These are phyloP conservation scores for Phytophthora parvispora DNA, from an alignment of 352 stramenopile genomes.

Conservation along the genomic window DNA sequence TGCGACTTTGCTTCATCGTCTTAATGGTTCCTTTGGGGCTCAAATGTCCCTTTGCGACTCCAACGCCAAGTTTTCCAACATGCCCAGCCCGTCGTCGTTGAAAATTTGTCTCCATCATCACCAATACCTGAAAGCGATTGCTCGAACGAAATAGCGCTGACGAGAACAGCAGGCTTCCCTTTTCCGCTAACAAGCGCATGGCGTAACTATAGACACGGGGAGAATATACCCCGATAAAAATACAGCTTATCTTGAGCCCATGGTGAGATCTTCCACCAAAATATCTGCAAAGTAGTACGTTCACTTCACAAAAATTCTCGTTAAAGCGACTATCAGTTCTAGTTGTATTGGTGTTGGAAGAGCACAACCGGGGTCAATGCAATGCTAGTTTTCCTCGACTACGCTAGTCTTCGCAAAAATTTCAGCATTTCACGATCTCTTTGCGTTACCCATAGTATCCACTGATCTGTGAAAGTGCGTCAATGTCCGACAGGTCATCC, in stretches of 20 bases:
- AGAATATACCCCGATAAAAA: not conserved
- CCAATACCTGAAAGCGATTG: not conserved
- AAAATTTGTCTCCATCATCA: constrained; percentile 37
- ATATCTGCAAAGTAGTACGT: too few relatives aligned
- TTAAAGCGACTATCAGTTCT: too few relatives aligned
- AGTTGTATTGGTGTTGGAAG: not conserved
- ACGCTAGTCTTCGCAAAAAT: not conserved
- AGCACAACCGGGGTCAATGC: not conserved
- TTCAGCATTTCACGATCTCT: not conserved
- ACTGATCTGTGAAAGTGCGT: constrained; percentile 59
- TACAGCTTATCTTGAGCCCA: not conserved
- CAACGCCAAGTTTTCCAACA: constrained; percentile 9
- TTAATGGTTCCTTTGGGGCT: constrained; percentile 48
- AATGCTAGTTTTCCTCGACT: not conserved
- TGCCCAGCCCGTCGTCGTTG: constrained; percentile 3
- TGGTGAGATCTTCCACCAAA: not conserved
- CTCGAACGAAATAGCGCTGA: too few relatives aligned
- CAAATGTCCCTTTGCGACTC: constrained; percentile 3
- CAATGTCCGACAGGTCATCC: constrained; percentile 68
- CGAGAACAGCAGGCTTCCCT: too few relatives aligned
- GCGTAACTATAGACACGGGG: too few relatives aligned
- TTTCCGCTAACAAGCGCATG: too few relatives aligned
- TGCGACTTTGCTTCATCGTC: constrained; percentile 55
- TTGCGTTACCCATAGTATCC: not conserved
- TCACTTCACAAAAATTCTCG: too few relatives aligned